These are phyloP conservation scores for Cardiospermum halicacabum DNA, from an alignment of 345 rosid genomes.

Conservation along the genomic window DNA sequence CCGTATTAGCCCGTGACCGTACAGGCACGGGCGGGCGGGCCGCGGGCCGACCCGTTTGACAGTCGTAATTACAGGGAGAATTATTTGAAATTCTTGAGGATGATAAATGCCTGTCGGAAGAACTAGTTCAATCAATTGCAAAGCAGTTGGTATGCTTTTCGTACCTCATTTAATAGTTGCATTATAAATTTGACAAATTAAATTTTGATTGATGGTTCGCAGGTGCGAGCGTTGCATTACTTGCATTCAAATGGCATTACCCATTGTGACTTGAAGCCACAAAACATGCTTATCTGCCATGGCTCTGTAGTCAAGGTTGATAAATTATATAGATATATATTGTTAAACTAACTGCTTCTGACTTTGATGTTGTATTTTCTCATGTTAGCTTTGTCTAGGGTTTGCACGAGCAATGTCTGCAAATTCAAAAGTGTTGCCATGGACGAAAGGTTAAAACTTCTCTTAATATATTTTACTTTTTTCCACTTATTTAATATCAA, in stretches of 20 bases:
- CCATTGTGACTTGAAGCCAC: slow-evolving; percentile 99
- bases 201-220: too few species aligned
- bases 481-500: slow-evolving; percentile 1
- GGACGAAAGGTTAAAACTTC: slow-evolving; percentile 69
- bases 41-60: too few species aligned
- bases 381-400: slow-evolving; percentile 87
- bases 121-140: slow-evolving; percentile 95
- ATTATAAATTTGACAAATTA: too few species aligned
- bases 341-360: background rate
- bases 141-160: slow-evolving; percentile 73
- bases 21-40: too few species aligned
- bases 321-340: background rate
- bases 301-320: slow-evolving; percentile 90
- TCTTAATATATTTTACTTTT: background rate
- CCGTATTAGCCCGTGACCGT: too few species aligned
- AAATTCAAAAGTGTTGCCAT: slow-evolving; percentile 88
- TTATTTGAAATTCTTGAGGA: slow-evolving; percentile 95
- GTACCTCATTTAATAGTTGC: too few species aligned
- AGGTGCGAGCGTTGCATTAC: slow-evolving; percentile 94
- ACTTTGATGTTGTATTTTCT: slow-evolving; percentile 11
- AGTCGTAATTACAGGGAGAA: slow-evolving; percentile 95
- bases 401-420: slow-evolving; percentile 99
- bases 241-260: slow-evolving; percentile 96
- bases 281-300: slow-evolving; percentile 93
- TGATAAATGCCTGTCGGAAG: slow-evolving; percentile 95